Evolutionary conservation across 164 flowering plant genomes (phyloP).

Genomic region (Hamamelis virginiana): DNA sequence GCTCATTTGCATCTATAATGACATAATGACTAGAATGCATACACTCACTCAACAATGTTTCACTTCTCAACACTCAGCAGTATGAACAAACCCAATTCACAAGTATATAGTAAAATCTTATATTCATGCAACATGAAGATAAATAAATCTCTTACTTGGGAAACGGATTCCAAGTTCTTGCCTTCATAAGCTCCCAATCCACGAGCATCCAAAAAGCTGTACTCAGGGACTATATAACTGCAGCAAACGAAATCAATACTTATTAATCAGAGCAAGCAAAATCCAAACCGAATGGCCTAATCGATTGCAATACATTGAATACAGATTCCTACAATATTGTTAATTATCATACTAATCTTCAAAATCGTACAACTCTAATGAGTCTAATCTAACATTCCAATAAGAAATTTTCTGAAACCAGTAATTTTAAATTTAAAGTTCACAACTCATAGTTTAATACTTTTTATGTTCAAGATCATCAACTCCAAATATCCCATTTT

Average conservation of each 20-base stretch:
- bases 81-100: neutral
- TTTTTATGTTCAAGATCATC: too few species aligned
- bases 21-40: too few species aligned
- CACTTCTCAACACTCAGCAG: neutral
- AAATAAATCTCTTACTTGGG: slow-evolving; percentile 50
- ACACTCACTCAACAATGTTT: too few species aligned
- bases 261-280: neutral
- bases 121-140: neutral
- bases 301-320: neutral
- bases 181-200: slow-evolving; percentile 96
- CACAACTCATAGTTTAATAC: too few species aligned
- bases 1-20: too few species aligned
- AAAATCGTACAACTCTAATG: too few species aligned
- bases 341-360: too few species aligned
- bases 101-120: neutral
- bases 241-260: slow-evolving; percentile 13
- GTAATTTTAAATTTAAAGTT: neutral
- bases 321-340: neutral
- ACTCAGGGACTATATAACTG: slow-evolving; percentile 89
- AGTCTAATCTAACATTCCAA: too few species aligned
- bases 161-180: slow-evolving; percentile 58
- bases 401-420: neutral
- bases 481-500: neutral
- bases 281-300: neutral
- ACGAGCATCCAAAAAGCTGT: slow-evolving; percentile 96